Conservation (phyloP, 345 rosid genomes). For the Sonneratia caseolaris region DNA sequence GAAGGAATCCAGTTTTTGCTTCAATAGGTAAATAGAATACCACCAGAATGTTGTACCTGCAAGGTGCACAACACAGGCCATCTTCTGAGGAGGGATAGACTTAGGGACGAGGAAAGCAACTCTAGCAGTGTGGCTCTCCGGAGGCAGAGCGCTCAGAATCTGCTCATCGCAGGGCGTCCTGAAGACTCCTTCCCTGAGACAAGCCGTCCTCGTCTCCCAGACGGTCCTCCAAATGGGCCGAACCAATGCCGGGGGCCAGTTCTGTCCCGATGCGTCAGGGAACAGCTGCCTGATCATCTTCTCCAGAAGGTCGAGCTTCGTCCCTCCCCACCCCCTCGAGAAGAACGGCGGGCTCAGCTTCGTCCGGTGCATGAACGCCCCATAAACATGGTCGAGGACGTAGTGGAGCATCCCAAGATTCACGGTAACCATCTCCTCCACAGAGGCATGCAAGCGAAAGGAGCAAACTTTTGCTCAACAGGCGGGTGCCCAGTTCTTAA, state of each 20-base stretch:
- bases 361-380: conserved; percentile 83
- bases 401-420: conserved; percentile 89
- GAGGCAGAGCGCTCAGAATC: conserved; percentile 72
- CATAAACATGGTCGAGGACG: conserved; percentile 79
- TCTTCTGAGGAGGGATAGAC: conserved; percentile 57
- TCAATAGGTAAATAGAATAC: too few species aligned
- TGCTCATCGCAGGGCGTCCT: conserved; percentile 76
- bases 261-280: conserved; percentile 58
- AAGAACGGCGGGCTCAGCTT: conserved; percentile 76
- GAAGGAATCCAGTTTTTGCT: neutral
- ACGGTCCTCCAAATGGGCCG: conserved; percentile 81
- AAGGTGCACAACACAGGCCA: conserved; percentile 98
- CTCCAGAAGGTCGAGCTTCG: conserved; percentile 78
- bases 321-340: conserved; percentile 94
- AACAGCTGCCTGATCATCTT: conserved; percentile 62
- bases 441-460: neutral
- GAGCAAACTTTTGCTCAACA: neutral
- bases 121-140: conserved; percentile 73
- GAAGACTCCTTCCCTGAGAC: conserved; percentile 79
- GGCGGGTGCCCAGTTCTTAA: neutral
- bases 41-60: conserved; percentile 53
- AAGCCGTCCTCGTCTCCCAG: conserved; percentile 72
- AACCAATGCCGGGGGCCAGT: conserved; percentile 61
- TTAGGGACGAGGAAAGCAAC: conserved; percentile 34
- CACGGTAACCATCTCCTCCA: conserved; percentile 51